Evolutionary conservation across 768 basidiomycete species (phyloP).

Genomic region (Macrolepiota dolichaula): DNA sequence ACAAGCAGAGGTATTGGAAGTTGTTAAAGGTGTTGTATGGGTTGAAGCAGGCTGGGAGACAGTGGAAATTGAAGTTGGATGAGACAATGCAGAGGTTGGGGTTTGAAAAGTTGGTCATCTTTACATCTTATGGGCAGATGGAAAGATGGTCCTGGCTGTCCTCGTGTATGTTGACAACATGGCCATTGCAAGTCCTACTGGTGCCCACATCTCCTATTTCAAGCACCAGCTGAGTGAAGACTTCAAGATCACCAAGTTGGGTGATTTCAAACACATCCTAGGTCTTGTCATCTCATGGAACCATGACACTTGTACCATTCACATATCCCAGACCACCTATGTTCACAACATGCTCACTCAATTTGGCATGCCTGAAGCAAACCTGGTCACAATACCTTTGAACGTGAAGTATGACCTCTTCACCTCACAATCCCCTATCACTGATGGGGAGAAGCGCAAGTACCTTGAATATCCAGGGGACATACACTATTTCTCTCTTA

Average conservation of each 20-base stretch:
- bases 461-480: background rate
- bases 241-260: constrained; percentile 27
- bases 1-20: background rate
- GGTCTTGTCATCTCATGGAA: constrained; percentile 28
- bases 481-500: constrained; percentile 11
- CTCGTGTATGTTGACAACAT: constrained; percentile 17
- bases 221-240: constrained; percentile 17
- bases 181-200: constrained; percentile 7
- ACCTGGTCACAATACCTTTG: constrained; percentile 22
- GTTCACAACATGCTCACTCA: constrained; percentile 23
- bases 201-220: constrained; percentile 15
- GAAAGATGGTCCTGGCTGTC: constrained; percentile 3
- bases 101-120: constrained; percentile 16
- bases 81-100: constrained; percentile 1
- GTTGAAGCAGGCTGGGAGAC: constrained; percentile 29
- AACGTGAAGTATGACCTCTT: constrained; percentile 22
- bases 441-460: background rate
- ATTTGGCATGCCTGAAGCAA: constrained; percentile 19
- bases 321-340: constrained; percentile 25
- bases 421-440: background rate
- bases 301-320: constrained; percentile 15
- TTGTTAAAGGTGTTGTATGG: constrained; percentile 30
- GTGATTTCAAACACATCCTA: constrained; percentile 25
- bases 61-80: constrained; percentile 23
- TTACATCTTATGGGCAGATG: constrained; percentile 11